Base-by-base conservation (phyloP, 805 yeast genomes). In the Yarrowia keelungensis region DNA sequence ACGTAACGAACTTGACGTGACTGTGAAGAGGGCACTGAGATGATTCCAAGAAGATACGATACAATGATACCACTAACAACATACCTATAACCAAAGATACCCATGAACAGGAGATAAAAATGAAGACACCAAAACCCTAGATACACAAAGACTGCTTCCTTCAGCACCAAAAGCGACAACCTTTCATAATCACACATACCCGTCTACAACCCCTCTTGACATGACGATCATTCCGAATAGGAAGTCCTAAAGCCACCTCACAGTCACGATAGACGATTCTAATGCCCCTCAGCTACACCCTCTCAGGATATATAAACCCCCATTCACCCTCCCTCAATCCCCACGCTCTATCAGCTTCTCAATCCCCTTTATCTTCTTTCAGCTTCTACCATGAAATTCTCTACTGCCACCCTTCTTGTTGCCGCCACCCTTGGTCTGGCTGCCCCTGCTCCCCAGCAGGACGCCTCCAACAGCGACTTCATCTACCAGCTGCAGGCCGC, bases 401-500 rank as follows among this genome's bases (percentile, higher is more conserved):
- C 61, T 12, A 15, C 46, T 11, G 36, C 61, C 46, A 54, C 61
- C 35, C 14, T 54, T 38, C 16, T 39, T 22, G 61, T n/a, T 19
- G 61, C 46, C 8, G 61, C 61, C 46, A 19, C 36, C 16, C 46
- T 54, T 39, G 61, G 45, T 5, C 36, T 39, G 35, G 61, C 61
- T 12, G 61, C 61, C 8, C 61, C 61, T 3, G 61, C 61, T 22
- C 36, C 46, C 46, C 61, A 54, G 61, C 46, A 39, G 46, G 35
- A 39, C 19, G 45, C 46, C 14, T 16, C 39, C 42, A 36, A 51
- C 58, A 10, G 32, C 16, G 46, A 54, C 61, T 39, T 39, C 19
- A 22, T 54, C 61, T 54, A 56, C 15, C 32, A 22, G 19, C 45
- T 69, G 10, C 70, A 73, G 8, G 42, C 56, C 5, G 49, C 71